phyloP scores from a whole-genome alignment of 2,329 filamentous ascomycete genomes.

The Mollisia scopiformis region DNA sequence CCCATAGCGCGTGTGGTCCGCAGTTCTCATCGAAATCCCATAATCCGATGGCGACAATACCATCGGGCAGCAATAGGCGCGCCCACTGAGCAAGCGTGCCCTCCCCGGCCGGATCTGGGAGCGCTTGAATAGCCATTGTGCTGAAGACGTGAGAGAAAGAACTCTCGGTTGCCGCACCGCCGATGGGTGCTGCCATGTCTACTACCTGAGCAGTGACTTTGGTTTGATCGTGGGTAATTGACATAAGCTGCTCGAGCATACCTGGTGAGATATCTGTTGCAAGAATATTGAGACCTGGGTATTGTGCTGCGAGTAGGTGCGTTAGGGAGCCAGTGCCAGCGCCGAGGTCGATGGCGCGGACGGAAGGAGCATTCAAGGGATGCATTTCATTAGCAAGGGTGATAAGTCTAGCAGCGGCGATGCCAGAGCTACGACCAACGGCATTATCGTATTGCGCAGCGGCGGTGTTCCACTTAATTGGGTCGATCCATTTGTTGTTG shows the following conservation, averaged over 20 bases:
- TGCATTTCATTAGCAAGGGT: neutral
- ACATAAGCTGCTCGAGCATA: neutral
- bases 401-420: neutral
- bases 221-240: neutral
- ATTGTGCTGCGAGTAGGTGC: neutral
- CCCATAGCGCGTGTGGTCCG: neutral
- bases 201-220: neutral
- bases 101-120: neutral
- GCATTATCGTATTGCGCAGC: neutral
- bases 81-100: neutral
- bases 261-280: neutral
- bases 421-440: neutral
- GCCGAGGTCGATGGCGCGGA: neutral
- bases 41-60: neutral
- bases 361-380: neutral
- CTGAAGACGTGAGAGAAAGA: neutral
- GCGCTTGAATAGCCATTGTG: neutral
- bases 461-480: neutral
- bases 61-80: neutral
- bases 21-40: neutral
- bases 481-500: no score
- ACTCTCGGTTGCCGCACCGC: neutral
- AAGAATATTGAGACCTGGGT: neutral
- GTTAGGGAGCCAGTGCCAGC: neutral
- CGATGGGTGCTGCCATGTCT: neutral